A percentile compares a stretch with the other conserved stretches of the same genome.
Evolutionary conservation across 768 basidiomycete species (phyloP).

Genomic region (Mycena galopus): DNA sequence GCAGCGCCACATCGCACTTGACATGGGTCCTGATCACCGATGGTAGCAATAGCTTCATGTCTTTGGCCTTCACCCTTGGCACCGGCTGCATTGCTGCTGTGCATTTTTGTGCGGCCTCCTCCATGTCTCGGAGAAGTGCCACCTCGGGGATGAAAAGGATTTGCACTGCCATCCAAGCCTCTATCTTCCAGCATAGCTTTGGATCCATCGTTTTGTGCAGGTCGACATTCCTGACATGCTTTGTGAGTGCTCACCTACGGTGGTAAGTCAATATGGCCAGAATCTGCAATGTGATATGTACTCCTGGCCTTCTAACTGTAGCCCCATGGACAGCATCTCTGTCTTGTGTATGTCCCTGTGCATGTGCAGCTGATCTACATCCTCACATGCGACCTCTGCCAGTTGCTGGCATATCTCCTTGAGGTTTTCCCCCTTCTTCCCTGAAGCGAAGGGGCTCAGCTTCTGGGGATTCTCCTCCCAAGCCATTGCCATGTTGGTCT

Average conservation of each 20-base stretch:
- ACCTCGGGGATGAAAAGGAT: neutral
- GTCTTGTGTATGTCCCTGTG: slow-evolving; percentile 35
- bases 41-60: slow-evolving; percentile 40
- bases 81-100: neutral
- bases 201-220: slow-evolving; percentile 3
- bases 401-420: slow-evolving; percentile 33
- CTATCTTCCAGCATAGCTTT: slow-evolving; percentile 15
- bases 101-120: neutral
- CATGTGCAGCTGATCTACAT: neutral
- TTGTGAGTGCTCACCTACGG: neutral
- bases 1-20: neutral
- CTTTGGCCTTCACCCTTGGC: neutral
- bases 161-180: slow-evolving; percentile 8
- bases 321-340: slow-evolving; percentile 19
- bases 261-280: too few relatives aligned
- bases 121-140: neutral
- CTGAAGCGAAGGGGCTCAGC: slow-evolving; percentile 26
- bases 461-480: slow-evolving; percentile 29
- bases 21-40: slow-evolving; percentile 23
- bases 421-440: neutral
- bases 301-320: slow-evolving; percentile 38
- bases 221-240: neutral
- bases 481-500: slow-evolving; percentile 6
- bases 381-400: neutral
- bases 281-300: neutral